phyloP scores from a whole-genome alignment of 768 basidiomycete genomes.

The Mycena rosella region DNA sequence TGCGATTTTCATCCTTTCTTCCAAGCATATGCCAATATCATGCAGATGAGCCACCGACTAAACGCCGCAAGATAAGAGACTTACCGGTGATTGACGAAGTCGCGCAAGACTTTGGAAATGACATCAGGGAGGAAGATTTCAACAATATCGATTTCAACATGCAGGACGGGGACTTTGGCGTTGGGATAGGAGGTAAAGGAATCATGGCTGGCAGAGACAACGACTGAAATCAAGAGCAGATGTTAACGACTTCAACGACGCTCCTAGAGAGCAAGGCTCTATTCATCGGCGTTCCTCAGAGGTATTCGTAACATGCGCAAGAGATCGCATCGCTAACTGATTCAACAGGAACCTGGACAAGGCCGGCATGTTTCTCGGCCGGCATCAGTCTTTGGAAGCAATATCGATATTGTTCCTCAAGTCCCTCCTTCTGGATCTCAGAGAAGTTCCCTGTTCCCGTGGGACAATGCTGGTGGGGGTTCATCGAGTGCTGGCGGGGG shows the following conservation, averaged over 20 bases:
- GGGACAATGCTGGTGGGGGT: slow-evolving; percentile 81
- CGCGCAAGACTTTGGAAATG: slow-evolving; percentile 23
- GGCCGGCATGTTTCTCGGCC: slow-evolving; percentile 78
- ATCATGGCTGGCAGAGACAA: background rate
- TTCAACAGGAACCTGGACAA: slow-evolving; percentile 82
- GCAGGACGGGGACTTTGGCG: slow-evolving; percentile 21
- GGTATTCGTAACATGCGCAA: slow-evolving; percentile 46
- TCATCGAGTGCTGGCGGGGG: slow-evolving; percentile 66
- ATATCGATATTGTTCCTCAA: slow-evolving; percentile 57
- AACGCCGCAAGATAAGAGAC: slow-evolving; percentile 60
- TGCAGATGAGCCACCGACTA: slow-evolving; percentile 58
- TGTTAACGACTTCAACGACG: slow-evolving; percentile 14
- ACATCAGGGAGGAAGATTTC: slow-evolving; percentile 15
- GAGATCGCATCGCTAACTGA: background rate
- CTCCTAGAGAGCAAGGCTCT: slow-evolving; percentile 21
- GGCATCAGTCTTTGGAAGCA: slow-evolving; percentile 61
- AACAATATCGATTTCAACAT: slow-evolving; percentile 33
- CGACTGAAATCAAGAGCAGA: slow-evolving; percentile 1
- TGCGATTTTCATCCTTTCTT: slow-evolving; percentile 27
- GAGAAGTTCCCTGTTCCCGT: slow-evolving; percentile 80
- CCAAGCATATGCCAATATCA: background rate
- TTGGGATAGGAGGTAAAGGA: slow-evolving; percentile 20
- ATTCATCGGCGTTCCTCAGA: slow-evolving; percentile 66
- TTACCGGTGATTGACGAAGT: slow-evolving; percentile 24
- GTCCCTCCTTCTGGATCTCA: slow-evolving; percentile 66